phyloP scores from a whole-genome alignment of 2,329 filamentous ascomycete species.

The Fusarium sp. region DNA sequence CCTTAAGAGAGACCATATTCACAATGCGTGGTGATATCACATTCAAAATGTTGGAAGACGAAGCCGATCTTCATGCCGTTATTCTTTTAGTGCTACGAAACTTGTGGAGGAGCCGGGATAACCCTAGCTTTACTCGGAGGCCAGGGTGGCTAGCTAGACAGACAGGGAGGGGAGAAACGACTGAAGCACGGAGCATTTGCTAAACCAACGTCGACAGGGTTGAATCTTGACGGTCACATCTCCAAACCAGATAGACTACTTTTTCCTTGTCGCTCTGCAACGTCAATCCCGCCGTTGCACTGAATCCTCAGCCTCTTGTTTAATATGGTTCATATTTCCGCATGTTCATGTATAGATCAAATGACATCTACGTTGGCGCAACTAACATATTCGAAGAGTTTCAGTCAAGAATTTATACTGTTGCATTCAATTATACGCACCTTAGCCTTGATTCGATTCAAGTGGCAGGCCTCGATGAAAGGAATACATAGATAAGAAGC shows the following conservation, averaged over 20 bases:
- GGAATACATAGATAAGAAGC: neutral
- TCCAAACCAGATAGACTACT: constrained; percentile 5
- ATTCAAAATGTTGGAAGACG: constrained; percentile 16
- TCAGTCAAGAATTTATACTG: neutral
- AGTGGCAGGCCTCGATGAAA: constrained; percentile 2
- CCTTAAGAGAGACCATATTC: constrained; percentile 4
- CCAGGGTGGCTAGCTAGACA: constrained; percentile 41
- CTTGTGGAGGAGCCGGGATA: constrained; percentile 46
- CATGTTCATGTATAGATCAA: neutral
- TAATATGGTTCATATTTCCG: neutral
- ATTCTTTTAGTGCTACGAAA: constrained; percentile 38
- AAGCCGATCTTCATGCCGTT: constrained; percentile 38
- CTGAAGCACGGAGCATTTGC: constrained; percentile 44
- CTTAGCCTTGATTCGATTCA: neutral
- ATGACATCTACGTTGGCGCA: neutral
- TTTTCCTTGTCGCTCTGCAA: neutral
- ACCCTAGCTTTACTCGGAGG: constrained; percentile 40
- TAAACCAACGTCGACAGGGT: constrained; percentile 41
- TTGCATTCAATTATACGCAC: neutral
- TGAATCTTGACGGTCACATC: constrained; percentile 16
- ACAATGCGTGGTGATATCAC: constrained; percentile 29
- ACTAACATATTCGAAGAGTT: neutral
- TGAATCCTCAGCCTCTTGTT: neutral
- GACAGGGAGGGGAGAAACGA: constrained; percentile 34
- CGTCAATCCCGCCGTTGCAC: neutral